Evolutionary conservation across 306 rosid species (phyloP).

Genomic region (Echinosophora koreensis): DNA sequence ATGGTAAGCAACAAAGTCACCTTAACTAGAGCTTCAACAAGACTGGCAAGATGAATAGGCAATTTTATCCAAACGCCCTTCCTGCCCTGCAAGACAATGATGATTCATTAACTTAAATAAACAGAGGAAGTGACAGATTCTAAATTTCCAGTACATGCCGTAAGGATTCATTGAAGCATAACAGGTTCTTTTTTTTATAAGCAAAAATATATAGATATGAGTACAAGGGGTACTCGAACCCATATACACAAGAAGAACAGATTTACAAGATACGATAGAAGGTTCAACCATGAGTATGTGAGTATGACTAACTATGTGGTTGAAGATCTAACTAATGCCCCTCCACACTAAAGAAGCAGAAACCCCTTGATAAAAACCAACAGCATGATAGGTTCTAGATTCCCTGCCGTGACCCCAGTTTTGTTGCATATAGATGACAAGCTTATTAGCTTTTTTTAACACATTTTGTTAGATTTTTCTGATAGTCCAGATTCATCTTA

Average conservation of each 20-base stretch:
- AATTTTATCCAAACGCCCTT: conserved; percentile 78
- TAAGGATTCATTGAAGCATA: conserved; percentile 19
- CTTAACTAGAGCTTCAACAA: conserved; percentile 71
- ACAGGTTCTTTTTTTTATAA: too few species aligned
- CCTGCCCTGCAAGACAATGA: conserved; percentile 63
- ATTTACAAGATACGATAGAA: too few species aligned
- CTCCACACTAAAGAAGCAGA: too few species aligned
- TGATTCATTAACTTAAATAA: conserved; percentile 5
- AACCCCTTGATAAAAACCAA: too few species aligned
- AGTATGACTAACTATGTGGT: too few species aligned
- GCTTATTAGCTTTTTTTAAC: neutral
- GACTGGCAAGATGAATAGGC: conserved; percentile 69
- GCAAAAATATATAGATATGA: too few species aligned
- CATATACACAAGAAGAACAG: too few species aligned
- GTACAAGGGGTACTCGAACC: too few species aligned
- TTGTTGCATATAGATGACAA: conserved; percentile 24
- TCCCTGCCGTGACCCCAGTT: neutral
- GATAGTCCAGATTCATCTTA: neutral
- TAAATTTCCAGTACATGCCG: conserved; percentile 14
- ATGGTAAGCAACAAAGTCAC: conserved; percentile 46
- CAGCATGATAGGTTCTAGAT: neutral
- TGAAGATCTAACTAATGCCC: too few species aligned
- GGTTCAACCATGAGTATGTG: too few species aligned
- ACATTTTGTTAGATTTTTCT: neutral
- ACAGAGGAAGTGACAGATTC: neutral